Evolutionary conservation across 306 rosid genomes (phyloP).

Genomic region (Vigna angularis): DNA sequence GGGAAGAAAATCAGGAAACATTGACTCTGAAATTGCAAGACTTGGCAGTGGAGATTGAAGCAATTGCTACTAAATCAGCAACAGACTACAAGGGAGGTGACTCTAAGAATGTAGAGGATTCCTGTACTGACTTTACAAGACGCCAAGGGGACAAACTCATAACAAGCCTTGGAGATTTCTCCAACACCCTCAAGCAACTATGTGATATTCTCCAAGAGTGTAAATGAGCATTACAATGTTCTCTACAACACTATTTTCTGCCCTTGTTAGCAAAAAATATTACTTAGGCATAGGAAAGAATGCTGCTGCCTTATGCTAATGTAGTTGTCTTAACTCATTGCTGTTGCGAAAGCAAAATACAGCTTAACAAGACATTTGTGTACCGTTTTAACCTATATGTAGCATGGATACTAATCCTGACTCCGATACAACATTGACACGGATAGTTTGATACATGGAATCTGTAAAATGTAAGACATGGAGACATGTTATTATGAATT

Average conservation of each 20-base stretch:
- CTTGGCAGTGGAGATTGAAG: conserved; percentile 51
- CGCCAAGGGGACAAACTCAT: conserved; percentile 59
- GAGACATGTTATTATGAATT: too few relatives aligned
- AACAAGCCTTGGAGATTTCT: conserved; percentile 52
- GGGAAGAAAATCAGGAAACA: conserved; percentile 46
- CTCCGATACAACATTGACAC: too few relatives aligned
- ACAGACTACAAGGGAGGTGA: conserved; percentile 36
- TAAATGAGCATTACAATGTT: conserved; percentile 30
- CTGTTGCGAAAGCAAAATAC: not conserved
- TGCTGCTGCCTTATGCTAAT: not conserved
- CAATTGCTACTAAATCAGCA: conserved; percentile 49
- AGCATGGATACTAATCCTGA: too few relatives aligned
- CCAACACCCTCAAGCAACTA: conserved; percentile 47
- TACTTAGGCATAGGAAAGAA: not conserved
- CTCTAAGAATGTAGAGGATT: conserved; percentile 42
- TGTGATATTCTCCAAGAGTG: conserved; percentile 52
- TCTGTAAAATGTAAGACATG: too few relatives aligned
- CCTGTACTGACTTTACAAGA: conserved; percentile 48
- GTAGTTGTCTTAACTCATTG: not conserved
- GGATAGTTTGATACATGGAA: too few relatives aligned
- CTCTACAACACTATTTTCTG: not conserved
- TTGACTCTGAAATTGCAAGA: conserved; percentile 54
- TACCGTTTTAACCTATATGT: too few relatives aligned
- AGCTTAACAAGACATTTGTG: not conserved
- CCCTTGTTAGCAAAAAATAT: conserved; percentile 29